These are phyloP conservation scores for Parasarocladium wereldwijsianum DNA, from an alignment of 2,329 filamentous ascomycete genomes.

Conservation along the genomic window DNA sequence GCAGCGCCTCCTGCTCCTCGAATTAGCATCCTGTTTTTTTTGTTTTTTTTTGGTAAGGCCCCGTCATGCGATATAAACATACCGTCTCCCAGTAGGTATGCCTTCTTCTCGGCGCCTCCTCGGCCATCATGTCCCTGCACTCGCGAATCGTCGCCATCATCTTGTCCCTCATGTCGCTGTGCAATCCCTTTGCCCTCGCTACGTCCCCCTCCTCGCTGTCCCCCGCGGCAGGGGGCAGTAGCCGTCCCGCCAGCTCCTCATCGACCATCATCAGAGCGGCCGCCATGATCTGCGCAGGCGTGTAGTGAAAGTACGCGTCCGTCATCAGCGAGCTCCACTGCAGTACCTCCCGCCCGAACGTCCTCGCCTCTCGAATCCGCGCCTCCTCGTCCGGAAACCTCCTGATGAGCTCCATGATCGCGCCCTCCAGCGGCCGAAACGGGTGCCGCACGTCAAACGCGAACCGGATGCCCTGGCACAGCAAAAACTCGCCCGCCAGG, in stretches of 20 bases:
- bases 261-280: constrained; percentile 68
- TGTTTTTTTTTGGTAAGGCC: no score
- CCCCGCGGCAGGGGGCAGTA: constrained; percentile 24
- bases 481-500: constrained; percentile 78
- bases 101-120: constrained; percentile 41
- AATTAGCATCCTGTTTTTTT: no score
- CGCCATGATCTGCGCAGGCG: constrained; percentile 86
- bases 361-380: constrained; percentile 48
- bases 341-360: constrained; percentile 56
- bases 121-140: constrained; percentile 39
- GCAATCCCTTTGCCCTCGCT: constrained; percentile 9
- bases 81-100: constrained; percentile 39
- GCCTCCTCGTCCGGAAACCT: constrained; percentile 45
- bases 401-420: constrained; percentile 65
- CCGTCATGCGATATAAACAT: no score
- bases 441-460: constrained; percentile 89
- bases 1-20: no score
- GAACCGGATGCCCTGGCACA: constrained; percentile 85
- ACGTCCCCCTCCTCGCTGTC: constrained; percentile 11
- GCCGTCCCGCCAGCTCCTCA: constrained; percentile 36
- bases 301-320: constrained; percentile 94
- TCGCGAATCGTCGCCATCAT: constrained; percentile 31
- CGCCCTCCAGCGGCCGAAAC: constrained; percentile 74
- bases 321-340: constrained; percentile 74
- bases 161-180: constrained; percentile 25